Evolutionary conservation across 2,329 filamentous ascomycete genomes (phyloP), one percentile per base, ranked within the genome.

Genomic region (Scytalidium sp.): DNA sequence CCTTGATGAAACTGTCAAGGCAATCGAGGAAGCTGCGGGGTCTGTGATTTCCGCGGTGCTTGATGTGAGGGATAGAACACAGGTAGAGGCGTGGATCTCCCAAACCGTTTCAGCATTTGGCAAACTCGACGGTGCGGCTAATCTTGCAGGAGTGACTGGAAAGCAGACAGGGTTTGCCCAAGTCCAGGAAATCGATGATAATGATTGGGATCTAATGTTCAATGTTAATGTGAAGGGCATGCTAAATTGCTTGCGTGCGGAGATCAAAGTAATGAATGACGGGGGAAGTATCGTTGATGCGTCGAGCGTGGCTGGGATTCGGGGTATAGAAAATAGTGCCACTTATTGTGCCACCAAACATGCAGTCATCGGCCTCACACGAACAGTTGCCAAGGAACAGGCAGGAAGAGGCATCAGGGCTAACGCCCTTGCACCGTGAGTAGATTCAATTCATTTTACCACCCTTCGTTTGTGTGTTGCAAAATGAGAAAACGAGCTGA

Each of bases 201-300:
- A 70, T 1, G 65, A 71, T 19, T 79, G 71, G 72, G 66, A 72
- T 40, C 61, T 62, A 15, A 62, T 73, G 9, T 56, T 78, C 44
- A 56, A 60, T 2, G 70, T 78, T 7, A 79, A 79, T 56, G 51
- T 72, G 9, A 68, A 60, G 3, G 77, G 79, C 3, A 61, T 75
- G 23, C 75, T 80, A 61, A 73, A 77, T 46, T 79, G 75, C 50
- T 52, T 82, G 52, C 64, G 75, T 13, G 74, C 75, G 13, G 60
- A 81, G 57, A 54, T 81, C 13, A 66, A 63, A 19, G 66, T 69
- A 23, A 72, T 79, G 50, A 57, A 56, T 11, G 63, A 72, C 9
- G 72, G 75, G 1, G 78, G 79, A 5, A 80, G 78, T 53, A 82
- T 85, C 59, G 81, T 85, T 45, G 83, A 81, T 60, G 68, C 70